phyloP scores from a whole-genome alignment of 169 alveolate species.

The Plasmodium berghei region DNA sequence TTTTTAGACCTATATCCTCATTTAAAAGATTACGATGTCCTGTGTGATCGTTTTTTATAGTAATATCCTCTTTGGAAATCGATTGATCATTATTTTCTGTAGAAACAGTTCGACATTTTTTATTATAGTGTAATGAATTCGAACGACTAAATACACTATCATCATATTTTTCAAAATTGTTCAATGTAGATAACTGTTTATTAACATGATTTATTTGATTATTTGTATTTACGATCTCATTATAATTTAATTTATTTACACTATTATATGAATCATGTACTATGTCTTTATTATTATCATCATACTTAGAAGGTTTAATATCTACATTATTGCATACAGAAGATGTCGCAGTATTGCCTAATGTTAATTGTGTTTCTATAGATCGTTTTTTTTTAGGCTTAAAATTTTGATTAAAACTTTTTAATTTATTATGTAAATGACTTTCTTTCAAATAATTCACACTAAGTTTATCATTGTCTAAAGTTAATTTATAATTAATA shows the following conservation, averaged over 20 bases:
- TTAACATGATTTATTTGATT: constrained; percentile 1
- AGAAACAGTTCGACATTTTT: constrained; percentile 26
- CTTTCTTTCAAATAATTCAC: constrained; percentile 12
- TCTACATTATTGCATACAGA: not conserved
- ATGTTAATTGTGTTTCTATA: constrained; percentile 11
- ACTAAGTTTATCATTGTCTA: constrained; percentile 7
- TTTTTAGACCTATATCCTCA: not conserved
- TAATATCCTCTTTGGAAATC: constrained; percentile 1
- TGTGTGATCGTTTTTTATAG: constrained; percentile 3
- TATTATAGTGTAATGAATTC: constrained; percentile 19
- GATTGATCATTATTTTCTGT: constrained; percentile 20
- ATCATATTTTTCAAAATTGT: not conserved
- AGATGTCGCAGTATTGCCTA: not conserved
- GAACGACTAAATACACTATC: not conserved
- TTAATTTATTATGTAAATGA: constrained; percentile 7
- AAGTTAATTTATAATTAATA: constrained; percentile 14
- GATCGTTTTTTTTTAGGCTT: constrained; percentile 4
- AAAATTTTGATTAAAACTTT: constrained; percentile 1
- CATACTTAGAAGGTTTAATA: not conserved
- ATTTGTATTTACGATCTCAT: not conserved
- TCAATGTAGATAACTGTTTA: constrained; percentile 6
- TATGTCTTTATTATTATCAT: not conserved
- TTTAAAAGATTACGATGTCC: not conserved
- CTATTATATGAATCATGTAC: not conserved
- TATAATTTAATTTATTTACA: not conserved